Evolutionary conservation across 345 rosid species (phyloP), one percentile per base, ranked within the genome.

Genomic region (Ricinus communis): DNA sequence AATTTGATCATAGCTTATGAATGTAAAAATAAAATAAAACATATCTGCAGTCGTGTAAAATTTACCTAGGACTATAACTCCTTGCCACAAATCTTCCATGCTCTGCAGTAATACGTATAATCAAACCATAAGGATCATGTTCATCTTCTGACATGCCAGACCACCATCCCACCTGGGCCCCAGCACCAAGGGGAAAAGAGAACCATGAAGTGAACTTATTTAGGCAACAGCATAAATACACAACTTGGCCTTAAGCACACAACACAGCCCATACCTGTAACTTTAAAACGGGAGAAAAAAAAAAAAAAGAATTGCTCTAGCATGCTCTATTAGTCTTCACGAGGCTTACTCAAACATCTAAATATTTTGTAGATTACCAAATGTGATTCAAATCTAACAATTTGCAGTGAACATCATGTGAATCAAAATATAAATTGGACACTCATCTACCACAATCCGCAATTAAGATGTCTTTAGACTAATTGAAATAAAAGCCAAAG

Each of bases 141-240:
- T 65, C 83, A 85, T 90, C 91, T 66, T 88, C 85, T 0, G 98
- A 87, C 57, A 85, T 78, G 47, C 98, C 98, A 47, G 97, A 84
- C 97, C 98, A 94, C 98, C 98, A 94, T 62, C 98, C 98, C 75
- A 94, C 88, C 98, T 94, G 55, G 31, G 77, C 77, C 28, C 72
- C 65, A 75, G 33, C 9, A 68, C 25, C 71, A 57, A 7, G 24
- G n/a, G 1, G 27, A 71, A 30, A 64, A 53, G 40, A 22, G 36
- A 71, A 31, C 31, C 1, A 55, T 54, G 41, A 55, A 63, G 40
- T 30, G 14, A 65, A 52, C 50, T 46, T 70, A 21, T 28, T 30
- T 21, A 27, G 13, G 28, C 13, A 45, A 46, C 54, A 45, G 28
- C 33, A 25, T 15, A 24, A 18, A 9, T 5, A n/a, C n/a, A n/a